phyloP scores from a whole-genome alignment of 75 land plant species.

The Cunninghamia lanceolata region DNA sequence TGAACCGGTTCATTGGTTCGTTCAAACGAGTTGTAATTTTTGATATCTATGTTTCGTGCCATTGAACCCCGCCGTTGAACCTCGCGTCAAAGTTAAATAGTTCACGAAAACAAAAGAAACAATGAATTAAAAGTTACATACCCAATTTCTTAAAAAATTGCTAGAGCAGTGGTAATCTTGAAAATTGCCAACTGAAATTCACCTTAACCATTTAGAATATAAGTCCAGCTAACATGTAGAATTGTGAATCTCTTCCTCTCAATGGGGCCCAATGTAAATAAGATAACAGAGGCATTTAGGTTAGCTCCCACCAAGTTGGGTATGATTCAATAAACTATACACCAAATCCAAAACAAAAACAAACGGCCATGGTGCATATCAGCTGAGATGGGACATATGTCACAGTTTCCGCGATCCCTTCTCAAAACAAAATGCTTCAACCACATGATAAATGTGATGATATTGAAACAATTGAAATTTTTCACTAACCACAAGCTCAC shows the following conservation, averaged over 20 bases:
- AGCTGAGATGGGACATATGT: not conserved
- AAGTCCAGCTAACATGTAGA: conserved; percentile 1
- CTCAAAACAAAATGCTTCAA: not conserved
- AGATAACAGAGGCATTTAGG: not conserved
- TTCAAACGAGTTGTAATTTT: no score
- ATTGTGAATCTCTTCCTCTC: conserved; percentile 5
- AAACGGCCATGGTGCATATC: not conserved
- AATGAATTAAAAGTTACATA: not conserved
- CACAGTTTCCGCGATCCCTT: conserved; percentile 5
- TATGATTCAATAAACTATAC: conserved; percentile 10
- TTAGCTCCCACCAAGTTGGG: conserved; percentile 1
- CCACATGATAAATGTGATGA: not conserved
- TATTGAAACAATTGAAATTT: not conserved
- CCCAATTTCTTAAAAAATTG: not conserved
- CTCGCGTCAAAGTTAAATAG: no score
- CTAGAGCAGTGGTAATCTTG: not conserved
- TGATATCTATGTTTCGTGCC: no score
- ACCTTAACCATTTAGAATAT: not conserved
- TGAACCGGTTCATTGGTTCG: no score
- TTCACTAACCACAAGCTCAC: not conserved
- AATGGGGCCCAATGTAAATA: not conserved
- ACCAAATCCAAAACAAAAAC: not conserved
- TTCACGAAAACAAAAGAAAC: no score
- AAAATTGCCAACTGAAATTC: not conserved
- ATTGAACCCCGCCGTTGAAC: no score